Evolutionary conservation across 108 stramenopile species (phyloP).

Genomic region (Thalassiosira profunda): DNA sequence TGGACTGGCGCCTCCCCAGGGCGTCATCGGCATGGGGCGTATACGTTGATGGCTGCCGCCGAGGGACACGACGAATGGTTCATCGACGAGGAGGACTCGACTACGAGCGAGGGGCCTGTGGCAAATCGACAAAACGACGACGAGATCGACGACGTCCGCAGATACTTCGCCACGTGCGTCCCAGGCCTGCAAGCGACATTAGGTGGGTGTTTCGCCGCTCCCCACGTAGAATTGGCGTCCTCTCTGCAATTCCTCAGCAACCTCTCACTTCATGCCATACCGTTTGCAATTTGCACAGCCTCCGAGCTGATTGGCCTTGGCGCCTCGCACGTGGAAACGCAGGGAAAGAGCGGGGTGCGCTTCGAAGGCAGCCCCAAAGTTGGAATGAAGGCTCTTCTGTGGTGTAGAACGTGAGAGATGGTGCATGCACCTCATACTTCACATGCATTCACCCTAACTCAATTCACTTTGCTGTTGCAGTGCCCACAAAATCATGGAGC

Average conservation of each 20-base stretch:
- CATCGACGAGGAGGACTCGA: conserved; percentile 12
- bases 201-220: no score
- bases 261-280: conserved; percentile 15
- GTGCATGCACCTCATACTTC: no score
- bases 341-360: conserved; percentile 28
- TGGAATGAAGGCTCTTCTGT: conserved; percentile 61
- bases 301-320: conserved; percentile 61
- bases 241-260: no score
- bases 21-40: neutral
- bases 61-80: conserved; percentile 19
- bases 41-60: neutral
- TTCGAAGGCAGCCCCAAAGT: conserved; percentile 34
- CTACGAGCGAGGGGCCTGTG: neutral
- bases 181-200: neutral
- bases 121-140: neutral
- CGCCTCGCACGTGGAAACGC: conserved; percentile 37
- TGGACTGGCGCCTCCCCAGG: neutral
- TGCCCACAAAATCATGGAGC: conserved; percentile 80
- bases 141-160: conserved; percentile 2
- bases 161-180: conserved; percentile 24
- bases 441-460: no score
- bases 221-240: no score
- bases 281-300: conserved; percentile 73
- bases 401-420: conserved; percentile 81
- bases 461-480: no score